Percentiles rank a stretch among this genome's conserved stretches.
Evolutionary conservation across 257 asterid species (phyloP).

Genomic region (Cruciata laevipes): DNA sequence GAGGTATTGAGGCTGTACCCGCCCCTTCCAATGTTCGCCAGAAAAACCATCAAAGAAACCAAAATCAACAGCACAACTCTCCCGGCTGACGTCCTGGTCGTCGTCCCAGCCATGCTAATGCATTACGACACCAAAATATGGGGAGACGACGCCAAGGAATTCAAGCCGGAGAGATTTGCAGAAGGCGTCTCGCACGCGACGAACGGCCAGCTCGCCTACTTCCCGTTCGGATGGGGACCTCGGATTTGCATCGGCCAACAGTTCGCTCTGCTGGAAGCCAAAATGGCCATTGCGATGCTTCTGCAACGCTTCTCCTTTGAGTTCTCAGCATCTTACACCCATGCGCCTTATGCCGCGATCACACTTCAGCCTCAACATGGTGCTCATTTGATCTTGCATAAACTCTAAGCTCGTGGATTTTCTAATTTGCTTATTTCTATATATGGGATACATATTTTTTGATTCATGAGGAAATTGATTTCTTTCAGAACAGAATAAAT

Average conservation of each 20-base stretch:
- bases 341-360: not conserved
- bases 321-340: not conserved
- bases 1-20: not conserved
- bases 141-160: not conserved
- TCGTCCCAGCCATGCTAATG: not conserved
- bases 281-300: not conserved
- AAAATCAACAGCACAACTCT: not conserved
- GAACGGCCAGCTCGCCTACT: not conserved
- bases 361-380: constrained; percentile 16
- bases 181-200: not conserved
- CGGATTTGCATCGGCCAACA: not conserved
- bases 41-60: not conserved
- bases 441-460: no score
- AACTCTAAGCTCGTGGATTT: not conserved
- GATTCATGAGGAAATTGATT: no score
- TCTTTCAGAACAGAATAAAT: no score
- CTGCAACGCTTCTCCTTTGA: not conserved
- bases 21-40: not conserved
- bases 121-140: not conserved
- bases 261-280: not conserved
- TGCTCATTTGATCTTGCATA: not conserved
- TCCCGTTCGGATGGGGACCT: not conserved
- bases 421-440: no score
- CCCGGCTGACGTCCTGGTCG: not conserved
- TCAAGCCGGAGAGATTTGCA: not conserved